These are phyloP conservation scores for Paraphaeosphaeria sporulosa DNA, from an alignment of 2,329 filamentous ascomycete species.

Conservation along the genomic window DNA sequence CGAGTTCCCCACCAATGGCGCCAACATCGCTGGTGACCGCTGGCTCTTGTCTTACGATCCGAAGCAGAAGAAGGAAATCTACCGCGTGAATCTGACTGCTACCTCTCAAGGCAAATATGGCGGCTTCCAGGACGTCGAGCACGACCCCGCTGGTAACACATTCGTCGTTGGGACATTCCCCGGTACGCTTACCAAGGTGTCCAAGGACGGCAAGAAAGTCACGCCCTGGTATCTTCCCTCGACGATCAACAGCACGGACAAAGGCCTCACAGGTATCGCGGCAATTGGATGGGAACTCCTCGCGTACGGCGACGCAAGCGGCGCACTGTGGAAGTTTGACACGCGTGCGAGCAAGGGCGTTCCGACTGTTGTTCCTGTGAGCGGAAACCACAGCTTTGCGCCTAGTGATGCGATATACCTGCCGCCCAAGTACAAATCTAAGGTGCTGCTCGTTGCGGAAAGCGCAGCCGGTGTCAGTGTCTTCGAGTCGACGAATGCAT, in stretches of 20 bases:
- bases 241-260: conserved; percentile 18
- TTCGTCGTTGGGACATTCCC: conserved; percentile 29
- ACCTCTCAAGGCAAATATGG: conserved; percentile 20
- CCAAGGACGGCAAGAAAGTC: conserved; percentile 20
- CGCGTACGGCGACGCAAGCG: conserved; percentile 18
- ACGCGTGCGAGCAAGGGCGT: conserved; percentile 18
- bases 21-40: conserved; percentile 27
- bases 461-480: conserved; percentile 20
- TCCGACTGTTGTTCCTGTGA: conserved; percentile 15
- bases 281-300: conserved; percentile 19
- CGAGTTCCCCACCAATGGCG: conserved; percentile 20
- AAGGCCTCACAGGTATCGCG: conserved; percentile 26
- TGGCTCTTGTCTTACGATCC: conserved; percentile 26
- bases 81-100: conserved; percentile 29
- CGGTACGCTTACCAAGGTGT: conserved; percentile 19
- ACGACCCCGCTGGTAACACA: conserved; percentile 25
- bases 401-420: conserved; percentile 21
- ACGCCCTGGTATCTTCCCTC: conserved; percentile 23
- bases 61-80: conserved; percentile 12
- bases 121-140: conserved; percentile 31
- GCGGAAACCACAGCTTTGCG: conserved; percentile 16
- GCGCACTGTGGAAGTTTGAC: conserved; percentile 23
- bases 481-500: conserved; percentile 19
- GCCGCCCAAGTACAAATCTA: conserved; percentile 19
- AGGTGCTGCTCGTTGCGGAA: conserved; percentile 25